phyloP scores from a whole-genome alignment of 257 asterid genomes.

The Haberlea rhodopensis region DNA sequence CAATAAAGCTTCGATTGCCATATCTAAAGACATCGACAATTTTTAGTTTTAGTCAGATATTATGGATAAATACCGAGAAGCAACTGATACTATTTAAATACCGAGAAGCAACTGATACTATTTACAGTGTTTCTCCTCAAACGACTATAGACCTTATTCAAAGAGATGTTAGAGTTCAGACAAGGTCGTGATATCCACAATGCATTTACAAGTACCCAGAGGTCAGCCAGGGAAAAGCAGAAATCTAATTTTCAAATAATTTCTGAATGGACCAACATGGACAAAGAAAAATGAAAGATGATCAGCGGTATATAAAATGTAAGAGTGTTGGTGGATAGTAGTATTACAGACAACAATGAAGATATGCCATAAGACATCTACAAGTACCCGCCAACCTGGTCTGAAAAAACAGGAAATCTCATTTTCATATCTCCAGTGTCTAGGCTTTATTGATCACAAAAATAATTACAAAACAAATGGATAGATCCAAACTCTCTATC shows the following conservation, averaged over 20 bases:
- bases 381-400: background rate
- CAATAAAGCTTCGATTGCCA: conserved; percentile 51
- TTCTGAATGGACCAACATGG: background rate
- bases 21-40: conserved; percentile 47
- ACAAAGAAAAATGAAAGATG: background rate
- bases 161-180: background rate
- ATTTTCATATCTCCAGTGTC: no score
- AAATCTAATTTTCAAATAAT: background rate
- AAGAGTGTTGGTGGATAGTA: background rate
- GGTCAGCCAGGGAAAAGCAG: background rate
- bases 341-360: no score
- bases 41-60: conserved; percentile 17
- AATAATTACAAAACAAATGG: background rate
- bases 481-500: background rate
- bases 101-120: background rate
- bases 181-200: background rate
- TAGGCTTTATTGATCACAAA: no score
- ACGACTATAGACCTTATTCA: background rate
- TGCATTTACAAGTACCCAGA: background rate
- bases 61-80: conserved; percentile 2
- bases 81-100: background rate
- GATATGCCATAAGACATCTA: background rate
- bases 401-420: background rate
- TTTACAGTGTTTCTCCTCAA: background rate
- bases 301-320: no score